Base-by-base conservation (phyloP, 2,329 filamentous ascomycete species). In the Xylaria sp. region DNA sequence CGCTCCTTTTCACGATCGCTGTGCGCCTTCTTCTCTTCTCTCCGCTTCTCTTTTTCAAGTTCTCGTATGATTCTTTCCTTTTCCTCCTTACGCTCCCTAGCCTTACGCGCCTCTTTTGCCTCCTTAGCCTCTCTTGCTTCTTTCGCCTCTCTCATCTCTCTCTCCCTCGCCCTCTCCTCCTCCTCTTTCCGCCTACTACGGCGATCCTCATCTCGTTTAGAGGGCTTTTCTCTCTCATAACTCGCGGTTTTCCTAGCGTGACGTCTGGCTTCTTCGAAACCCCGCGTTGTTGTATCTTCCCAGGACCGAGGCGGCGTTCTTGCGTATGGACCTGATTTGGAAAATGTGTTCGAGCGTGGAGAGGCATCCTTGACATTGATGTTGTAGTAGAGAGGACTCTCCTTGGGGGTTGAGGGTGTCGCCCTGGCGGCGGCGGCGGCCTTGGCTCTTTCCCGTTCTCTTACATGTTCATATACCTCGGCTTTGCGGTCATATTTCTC, bases 401-500 rank as follows among this genome's bases (percentile, higher is more conserved):
- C 76, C 74, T 67, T 73, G 12, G 84, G 78, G n/a, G 83, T 78
- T 6, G 81, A 81, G 0, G 64, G 63, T 27, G 68, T 24, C 8
- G 64, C 32, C 24, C 61, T 62, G 14, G 70, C 48, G 11, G 70
- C 47, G 6, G 68, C 47, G 6, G 68, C 42, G 9, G 62, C 61
- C 61, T 57, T 65, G 3, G 80, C 78, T 66, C 82, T 82, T 6
- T 47, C 42, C 6, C 42, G 42, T 47, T 47, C 47, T 50, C 47
- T 50, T 73, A 87, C 81, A 79, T 87, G 88, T 48, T 73, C 77
- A 86, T 86, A 77, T 90, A 88, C 59, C 87, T 88, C 70, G 94
- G 80, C 75, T 85, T 89, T 69, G 91, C 84, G 77, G 90, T 98
- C 93, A 79, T 98, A 97, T 73, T 90, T 89, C 67, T 84, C 81